Base-by-base conservation (phyloP, 2,329 filamentous ascomycete genomes). In the Fusarium kyushuense region DNA sequence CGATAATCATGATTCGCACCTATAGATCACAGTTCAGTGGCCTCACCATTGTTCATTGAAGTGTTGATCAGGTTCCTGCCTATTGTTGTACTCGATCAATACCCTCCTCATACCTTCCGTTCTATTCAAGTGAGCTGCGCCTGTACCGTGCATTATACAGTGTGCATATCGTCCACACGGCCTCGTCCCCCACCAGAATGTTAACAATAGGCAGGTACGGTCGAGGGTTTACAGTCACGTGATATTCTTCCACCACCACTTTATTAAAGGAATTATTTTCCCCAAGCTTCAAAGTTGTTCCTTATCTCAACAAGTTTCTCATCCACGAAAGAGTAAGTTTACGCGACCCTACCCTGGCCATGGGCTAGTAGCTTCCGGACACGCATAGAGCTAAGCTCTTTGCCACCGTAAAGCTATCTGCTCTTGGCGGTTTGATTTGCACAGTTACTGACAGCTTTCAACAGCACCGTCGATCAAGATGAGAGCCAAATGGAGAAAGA, bases 401-500 rank as follows among this genome's bases (percentile, higher is more conserved):
- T 55, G 62, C 52, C 42, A 27, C 57, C 32, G 35, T 27, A 11
- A 45, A 60, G 56, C 53, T 63, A 42, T 47, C 58, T 59, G 47
- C 38, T 45, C 35, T n/a, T 32, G 54, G 21, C 47, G 32, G 41
- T 43, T 47, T 45, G 35, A 29, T 19, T 27, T 33, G 51, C 52
- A 35, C 62, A 63, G 56, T 29, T 70, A 68, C 74, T 73, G 72
- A 74, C 65, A 55, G 36, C 29, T 47, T 45, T 23, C 48, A 54
- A 53, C 67, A 76, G 75, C 70, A 70, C 74, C 73, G 73, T 76
- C 76, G 81, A 84, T 84, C 86, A 89, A 84, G 85, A 89, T 90
- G 88, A 87, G 95, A 96, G 94, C 94, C 82, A 98, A 98, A 89
- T 98, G 96, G 96, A 96, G 95, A 89, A 99, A 99, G 92, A 99